These are phyloP conservation scores for Vitis rupestris DNA, from an alignment of 164 flowering plant species.

Conservation along the genomic window DNA sequence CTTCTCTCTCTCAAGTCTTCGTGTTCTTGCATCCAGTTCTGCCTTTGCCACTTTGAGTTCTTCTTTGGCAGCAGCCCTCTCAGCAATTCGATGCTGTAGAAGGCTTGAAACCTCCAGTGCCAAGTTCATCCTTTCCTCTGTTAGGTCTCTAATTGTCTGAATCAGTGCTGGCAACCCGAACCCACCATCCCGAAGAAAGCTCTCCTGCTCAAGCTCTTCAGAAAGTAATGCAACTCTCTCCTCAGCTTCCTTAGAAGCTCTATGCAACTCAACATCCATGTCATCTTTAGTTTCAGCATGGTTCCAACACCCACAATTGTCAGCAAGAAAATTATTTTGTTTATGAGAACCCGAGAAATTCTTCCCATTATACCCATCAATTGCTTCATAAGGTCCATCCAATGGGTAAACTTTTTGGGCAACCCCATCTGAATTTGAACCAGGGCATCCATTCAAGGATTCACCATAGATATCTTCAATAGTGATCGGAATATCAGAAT, in stretches of 20 bases:
- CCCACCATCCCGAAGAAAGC: constrained; percentile 34
- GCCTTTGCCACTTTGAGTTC: constrained; percentile 42
- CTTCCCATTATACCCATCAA: constrained; percentile 22
- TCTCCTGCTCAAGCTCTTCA: constrained; percentile 57
- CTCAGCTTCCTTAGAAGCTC: constrained; percentile 60
- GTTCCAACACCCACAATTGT: constrained; percentile 14
- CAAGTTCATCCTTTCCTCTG: constrained; percentile 57
- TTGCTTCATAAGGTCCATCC: constrained; percentile 25
- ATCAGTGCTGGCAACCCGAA: constrained; percentile 43
- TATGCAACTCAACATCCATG: constrained; percentile 43
- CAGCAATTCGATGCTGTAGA: constrained; percentile 53
- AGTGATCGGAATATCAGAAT: constrained; percentile 53
- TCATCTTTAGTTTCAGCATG: constrained; percentile 34
- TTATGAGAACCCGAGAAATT: constrained; percentile 21
- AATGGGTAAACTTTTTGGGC: constrained; percentile 16
- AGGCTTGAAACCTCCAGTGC: constrained; percentile 66
- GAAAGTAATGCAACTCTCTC: constrained; percentile 55
- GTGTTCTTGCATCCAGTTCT: constrained; percentile 46
- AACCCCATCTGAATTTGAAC: constrained; percentile 26
- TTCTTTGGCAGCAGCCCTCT: constrained; percentile 53
- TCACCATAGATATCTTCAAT: constrained; percentile 70
- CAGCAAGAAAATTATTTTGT: constrained; percentile 17
- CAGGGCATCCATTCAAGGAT: constrained; percentile 28
- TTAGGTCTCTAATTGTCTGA: constrained; percentile 46
- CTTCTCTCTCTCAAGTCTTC: constrained; percentile 76